Evolutionary conservation across 495 filamentous ascomycete species (phyloP), one percentile per base, ranked within the genome.

Genomic region (Penicillium bovifimosum): DNA sequence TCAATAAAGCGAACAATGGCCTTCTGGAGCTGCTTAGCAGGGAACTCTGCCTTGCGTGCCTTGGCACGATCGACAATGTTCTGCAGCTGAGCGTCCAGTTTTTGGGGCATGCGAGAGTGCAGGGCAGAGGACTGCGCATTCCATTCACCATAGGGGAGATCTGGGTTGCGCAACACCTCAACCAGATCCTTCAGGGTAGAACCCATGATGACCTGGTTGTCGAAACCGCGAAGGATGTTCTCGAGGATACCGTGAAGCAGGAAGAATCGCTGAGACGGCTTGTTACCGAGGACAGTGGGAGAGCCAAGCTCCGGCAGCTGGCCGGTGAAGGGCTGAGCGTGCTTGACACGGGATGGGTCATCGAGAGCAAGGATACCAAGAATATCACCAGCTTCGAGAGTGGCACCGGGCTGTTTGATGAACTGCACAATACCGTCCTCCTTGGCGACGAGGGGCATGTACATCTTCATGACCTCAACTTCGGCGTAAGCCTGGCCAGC

Each of bases 381-480:
- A 54, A 97, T 97, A 61, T 99, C 93, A 65, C 93, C 93, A 62
- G 93, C 93, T 70, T 96, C 91, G 29, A 99, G 86, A n/a, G 90
- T 93, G 16, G 93, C 89, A 60, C 93, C 93, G 47, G 95, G 95
- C 74, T 97, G 93, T 82, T 99, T 99, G 77, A 99, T 96, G 62
- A 97, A 80, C 74, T 96, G 91, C 40, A 99, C 95, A 48, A 92
- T 85, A 72, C 93, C 93, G 58, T 96, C 95, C 69, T 99, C 93
- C 69, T 92, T 86, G n/a, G 93, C 86, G 49, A 99, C 79, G 47
- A 99, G 80, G 60, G 93, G 93, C 93, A 99, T 99, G 77, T 96
- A 97, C 93, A 99, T 99, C 80, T 99, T 99, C 93, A 99, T 99
- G 69, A 99, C 95, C 69, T 99, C 93, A 47, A 99, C 93, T 65